phyloP scores from a whole-genome alignment of 192 early-diverging fungal species.

The Podila epicladia region DNA sequence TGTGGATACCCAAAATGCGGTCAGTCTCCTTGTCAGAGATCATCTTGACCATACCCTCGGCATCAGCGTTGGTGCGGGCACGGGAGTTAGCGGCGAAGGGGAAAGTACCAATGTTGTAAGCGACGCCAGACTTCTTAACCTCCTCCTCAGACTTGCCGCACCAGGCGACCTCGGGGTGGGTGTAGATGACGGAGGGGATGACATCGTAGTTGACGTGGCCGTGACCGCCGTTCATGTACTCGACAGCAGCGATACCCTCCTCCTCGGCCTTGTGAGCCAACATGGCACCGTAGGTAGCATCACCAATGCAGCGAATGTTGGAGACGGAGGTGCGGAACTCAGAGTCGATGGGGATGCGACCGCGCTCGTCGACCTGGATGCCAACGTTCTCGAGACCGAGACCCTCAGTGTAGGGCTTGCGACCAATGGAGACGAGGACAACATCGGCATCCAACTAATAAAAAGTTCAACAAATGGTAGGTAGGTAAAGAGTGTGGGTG shows the following conservation, averaged over 20 bases:
- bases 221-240: slow-evolving; percentile 90
- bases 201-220: slow-evolving; percentile 99
- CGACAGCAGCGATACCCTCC: slow-evolving; percentile 97
- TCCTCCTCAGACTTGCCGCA: slow-evolving; percentile 97
- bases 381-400: slow-evolving; percentile 94
- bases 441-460: slow-evolving; percentile 87
- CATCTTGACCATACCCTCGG: slow-evolving; percentile 95
- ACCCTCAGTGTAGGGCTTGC: slow-evolving; percentile 93
- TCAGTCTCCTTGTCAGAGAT: slow-evolving; percentile 97
- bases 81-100: slow-evolving; percentile 97
- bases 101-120: slow-evolving; percentile 93
- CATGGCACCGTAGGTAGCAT: slow-evolving; percentile 97
- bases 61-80: slow-evolving; percentile 96
- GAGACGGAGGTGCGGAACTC: slow-evolving; percentile 88
- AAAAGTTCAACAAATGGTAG: not conserved
- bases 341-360: slow-evolving; percentile 87
- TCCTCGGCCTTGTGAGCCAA: slow-evolving; percentile 99
- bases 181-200: slow-evolving; percentile 98
- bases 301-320: slow-evolving; percentile 95
- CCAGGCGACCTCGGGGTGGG: slow-evolving; percentile 99
- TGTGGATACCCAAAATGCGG: slow-evolving; percentile 96
- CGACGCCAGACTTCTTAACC: slow-evolving; percentile 85
- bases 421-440: slow-evolving; percentile 93
- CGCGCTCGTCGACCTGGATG: slow-evolving; percentile 85
- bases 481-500: not conserved